These are phyloP conservation scores for Zelonia costaricensis DNA, from an alignment of 208 protist species.

Conservation along the genomic window DNA sequence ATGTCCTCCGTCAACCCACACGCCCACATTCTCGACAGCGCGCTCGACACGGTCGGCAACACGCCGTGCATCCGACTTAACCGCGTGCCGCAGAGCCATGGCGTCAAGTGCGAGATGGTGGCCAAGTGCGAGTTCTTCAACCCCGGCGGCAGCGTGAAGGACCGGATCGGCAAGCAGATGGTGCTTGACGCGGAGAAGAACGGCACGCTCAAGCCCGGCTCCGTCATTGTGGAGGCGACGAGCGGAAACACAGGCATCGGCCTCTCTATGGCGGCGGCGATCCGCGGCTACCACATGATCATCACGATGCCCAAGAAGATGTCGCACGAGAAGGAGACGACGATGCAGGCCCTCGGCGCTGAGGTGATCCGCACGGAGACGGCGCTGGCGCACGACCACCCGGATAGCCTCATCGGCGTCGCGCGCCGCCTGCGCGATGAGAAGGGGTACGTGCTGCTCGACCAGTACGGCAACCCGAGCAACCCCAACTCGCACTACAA, in stretches of 20 bases:
- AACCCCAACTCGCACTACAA: constrained; percentile 97
- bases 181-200: constrained; percentile 92
- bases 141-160: constrained; percentile 97
- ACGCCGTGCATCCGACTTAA: constrained; percentile 92
- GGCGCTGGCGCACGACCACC: constrained; percentile 94
- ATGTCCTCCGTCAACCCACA: constrained; percentile 21
- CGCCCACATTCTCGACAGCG: constrained; percentile 39
- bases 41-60: constrained; percentile 83
- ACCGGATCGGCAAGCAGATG: constrained; percentile 97
- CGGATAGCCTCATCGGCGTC: constrained; percentile 96
- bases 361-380: constrained; percentile 97
- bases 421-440: constrained; percentile 93
- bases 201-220: constrained; percentile 93
- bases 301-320: constrained; percentile 99
- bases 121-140: constrained; percentile 94
- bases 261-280: constrained; percentile 94
- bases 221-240: constrained; percentile 97
- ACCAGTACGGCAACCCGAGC: constrained; percentile 96
- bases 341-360: constrained; percentile 93
- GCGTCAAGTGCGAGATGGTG: constrained; percentile 87
- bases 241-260: constrained; percentile 97
- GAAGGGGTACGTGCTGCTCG: constrained; percentile 95
- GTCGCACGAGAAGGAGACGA: constrained; percentile 96
- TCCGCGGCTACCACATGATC: constrained; percentile 96
- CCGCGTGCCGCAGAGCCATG: constrained; percentile 67